These are phyloP conservation scores for Penicillium verhagenii DNA, from an alignment of 495 filamentous ascomycete species.

Conservation along the genomic window DNA sequence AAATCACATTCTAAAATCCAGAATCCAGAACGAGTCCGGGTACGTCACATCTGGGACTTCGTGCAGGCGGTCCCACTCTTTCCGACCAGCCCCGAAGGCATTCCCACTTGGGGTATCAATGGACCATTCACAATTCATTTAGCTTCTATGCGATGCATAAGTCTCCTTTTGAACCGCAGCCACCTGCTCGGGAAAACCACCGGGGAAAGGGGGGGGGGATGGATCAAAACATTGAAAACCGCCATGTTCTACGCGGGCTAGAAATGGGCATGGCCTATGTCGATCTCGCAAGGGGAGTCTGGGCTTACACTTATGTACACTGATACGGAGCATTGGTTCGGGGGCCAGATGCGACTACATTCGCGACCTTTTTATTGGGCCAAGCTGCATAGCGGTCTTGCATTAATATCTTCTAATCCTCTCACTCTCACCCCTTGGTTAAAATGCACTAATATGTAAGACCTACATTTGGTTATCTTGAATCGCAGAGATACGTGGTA, in stretches of 20 bases:
- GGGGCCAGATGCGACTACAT: background rate
- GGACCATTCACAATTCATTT: slow-evolving; percentile 11
- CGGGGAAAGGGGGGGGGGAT: background rate
- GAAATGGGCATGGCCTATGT: background rate
- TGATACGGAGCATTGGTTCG: no score
- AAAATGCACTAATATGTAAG: no score
- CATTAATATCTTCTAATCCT: no score
- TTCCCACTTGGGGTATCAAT: slow-evolving; percentile 13
- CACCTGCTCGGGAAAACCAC: background rate
- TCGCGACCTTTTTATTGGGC: background rate
- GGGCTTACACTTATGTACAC: no score
- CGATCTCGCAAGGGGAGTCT: background rate
- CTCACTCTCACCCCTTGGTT: no score
- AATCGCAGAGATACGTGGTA: no score
- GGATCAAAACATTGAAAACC: background rate
- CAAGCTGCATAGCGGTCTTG: background rate
- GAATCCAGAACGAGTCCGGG: background rate
- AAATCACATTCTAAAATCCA: background rate
- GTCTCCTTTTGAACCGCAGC: background rate
- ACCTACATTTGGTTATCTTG: no score
- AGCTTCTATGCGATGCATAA: slow-evolving; percentile 5
- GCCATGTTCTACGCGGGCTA: background rate
- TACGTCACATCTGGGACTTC: slow-evolving; percentile 16
- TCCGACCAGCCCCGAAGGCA: slow-evolving; percentile 25
- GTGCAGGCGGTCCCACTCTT: slow-evolving; percentile 13